phyloP scores from a whole-genome alignment of 257 asterid species.

The Orobanche coerulescens region DNA sequence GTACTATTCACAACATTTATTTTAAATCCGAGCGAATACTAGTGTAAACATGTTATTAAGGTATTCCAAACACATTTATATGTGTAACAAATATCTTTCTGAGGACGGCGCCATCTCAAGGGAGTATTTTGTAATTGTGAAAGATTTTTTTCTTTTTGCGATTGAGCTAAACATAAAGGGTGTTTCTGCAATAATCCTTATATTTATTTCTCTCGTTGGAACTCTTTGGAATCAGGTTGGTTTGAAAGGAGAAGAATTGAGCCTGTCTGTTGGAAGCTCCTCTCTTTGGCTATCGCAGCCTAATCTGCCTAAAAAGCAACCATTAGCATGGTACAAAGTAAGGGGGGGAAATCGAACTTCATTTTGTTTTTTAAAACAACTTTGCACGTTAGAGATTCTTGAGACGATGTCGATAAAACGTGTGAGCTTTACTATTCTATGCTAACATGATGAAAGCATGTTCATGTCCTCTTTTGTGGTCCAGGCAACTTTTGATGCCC shows the following conservation, averaged over 20 bases:
- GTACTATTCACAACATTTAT: no score
- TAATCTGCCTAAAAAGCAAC: conserved; percentile 46
- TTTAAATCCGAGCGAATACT: no score
- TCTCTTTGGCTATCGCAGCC: conserved; percentile 43
- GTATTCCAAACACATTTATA: no score
- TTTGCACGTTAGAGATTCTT: background rate
- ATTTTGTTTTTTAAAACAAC: background rate
- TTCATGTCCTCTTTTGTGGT: conserved; percentile 10
- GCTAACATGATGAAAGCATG: background rate
- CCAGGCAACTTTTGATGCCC: conserved; percentile 53
- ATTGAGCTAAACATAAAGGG: background rate
- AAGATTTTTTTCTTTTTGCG: background rate
- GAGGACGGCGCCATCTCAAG: no score
- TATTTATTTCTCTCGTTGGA: background rate
- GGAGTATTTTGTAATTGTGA: background rate
- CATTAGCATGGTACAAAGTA: conserved; percentile 70
- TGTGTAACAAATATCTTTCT: no score
- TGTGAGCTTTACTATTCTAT: background rate
- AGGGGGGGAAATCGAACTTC: background rate
- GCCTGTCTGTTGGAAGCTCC: conserved; percentile 42
- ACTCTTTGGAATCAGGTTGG: conserved; percentile 40
- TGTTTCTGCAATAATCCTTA: background rate
- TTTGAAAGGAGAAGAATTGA: conserved; percentile 48
- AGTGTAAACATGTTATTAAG: no score
- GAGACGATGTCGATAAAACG: no score